Conservation (phyloP, 2,329 filamentous ascomycete genomes). For the Verticillium nonalfalfae region DNA sequence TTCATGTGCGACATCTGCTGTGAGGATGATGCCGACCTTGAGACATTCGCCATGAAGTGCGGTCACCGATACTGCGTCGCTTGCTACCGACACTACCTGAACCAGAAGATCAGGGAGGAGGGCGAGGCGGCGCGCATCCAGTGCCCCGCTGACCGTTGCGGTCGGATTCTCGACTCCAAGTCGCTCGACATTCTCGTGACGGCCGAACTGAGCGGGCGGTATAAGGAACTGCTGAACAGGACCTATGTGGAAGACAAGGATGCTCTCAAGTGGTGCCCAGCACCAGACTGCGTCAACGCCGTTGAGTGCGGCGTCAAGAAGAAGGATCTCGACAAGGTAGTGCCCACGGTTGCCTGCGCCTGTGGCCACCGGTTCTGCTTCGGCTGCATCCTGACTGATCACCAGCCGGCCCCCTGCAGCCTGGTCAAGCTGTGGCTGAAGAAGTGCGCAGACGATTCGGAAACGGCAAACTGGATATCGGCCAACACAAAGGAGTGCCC, state of each 20-base stretch:
- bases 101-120: constrained; percentile 90
- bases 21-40: constrained; percentile 70
- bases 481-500: constrained; percentile 98
- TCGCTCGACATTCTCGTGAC: constrained; percentile 74
- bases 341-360: constrained; percentile 81
- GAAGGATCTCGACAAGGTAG: constrained; percentile 76
- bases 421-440: constrained; percentile 94
- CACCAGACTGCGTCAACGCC: constrained; percentile 93
- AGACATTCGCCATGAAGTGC: constrained; percentile 92
- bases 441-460: constrained; percentile 96
- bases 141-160: constrained; percentile 83
- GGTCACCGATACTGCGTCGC: constrained; percentile 88
- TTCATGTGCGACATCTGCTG: constrained; percentile 96
- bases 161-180: constrained; percentile 83
- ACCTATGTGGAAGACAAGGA: constrained; percentile 98
- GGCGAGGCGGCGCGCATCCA: constrained; percentile 93
- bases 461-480: constrained; percentile 99
- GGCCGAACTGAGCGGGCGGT: constrained; percentile 52
- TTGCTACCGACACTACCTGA: constrained; percentile 87
- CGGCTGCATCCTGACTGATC: constrained; percentile 81
- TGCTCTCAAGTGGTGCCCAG: constrained; percentile 93
- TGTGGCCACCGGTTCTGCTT: constrained; percentile 93
- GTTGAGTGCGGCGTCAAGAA: constrained; percentile 84
- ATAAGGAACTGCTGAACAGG: constrained; percentile 79
- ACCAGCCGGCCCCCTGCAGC: constrained; percentile 87